Conservation (phyloP, 2,329 filamentous ascomycete species). For the Myriangium duriaei region DNA sequence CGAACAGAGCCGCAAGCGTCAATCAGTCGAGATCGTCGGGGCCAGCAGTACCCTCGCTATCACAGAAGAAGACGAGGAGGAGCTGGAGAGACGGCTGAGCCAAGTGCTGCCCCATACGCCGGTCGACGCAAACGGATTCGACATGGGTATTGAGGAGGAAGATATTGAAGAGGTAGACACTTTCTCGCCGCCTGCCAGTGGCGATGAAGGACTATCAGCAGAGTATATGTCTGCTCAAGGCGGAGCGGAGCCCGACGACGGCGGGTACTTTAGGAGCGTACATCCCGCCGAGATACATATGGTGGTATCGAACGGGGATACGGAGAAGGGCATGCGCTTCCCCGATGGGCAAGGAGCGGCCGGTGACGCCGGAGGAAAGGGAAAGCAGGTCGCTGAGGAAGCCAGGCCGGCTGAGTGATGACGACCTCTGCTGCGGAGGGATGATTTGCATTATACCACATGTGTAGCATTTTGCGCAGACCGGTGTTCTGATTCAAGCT, state of each 20-base stretch:
- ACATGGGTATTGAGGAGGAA: conserved; percentile 12
- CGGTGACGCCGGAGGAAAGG: background rate
- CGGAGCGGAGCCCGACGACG: conserved; percentile 19
- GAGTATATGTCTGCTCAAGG: conserved; percentile 18
- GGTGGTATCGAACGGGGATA: background rate
- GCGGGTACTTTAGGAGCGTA: conserved; percentile 7
- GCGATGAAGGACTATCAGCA: no score
- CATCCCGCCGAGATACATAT: conserved; percentile 3
- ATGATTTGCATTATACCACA: background rate
- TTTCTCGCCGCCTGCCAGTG: conserved; percentile 46
- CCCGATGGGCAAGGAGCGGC: no score
- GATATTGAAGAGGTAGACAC: conserved; percentile 45
- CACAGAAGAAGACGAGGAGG: conserved; percentile 37
- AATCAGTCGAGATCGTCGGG: conserved; percentile 5
- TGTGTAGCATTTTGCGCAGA: no score
- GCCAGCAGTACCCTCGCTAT: conserved; percentile 24
- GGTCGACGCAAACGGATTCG: background rate
- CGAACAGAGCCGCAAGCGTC: conserved; percentile 50
- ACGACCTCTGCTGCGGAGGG: no score
- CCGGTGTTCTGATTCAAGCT: no score
- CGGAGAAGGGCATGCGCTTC: background rate
- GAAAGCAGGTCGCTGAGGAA: background rate
- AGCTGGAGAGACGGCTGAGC: conserved; percentile 13
- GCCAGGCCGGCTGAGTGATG: no score
- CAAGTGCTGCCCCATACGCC: conserved; percentile 4